Conservation (phyloP, 2,329 filamentous ascomycete species). For the Neocatenulostroma microsporum region DNA sequence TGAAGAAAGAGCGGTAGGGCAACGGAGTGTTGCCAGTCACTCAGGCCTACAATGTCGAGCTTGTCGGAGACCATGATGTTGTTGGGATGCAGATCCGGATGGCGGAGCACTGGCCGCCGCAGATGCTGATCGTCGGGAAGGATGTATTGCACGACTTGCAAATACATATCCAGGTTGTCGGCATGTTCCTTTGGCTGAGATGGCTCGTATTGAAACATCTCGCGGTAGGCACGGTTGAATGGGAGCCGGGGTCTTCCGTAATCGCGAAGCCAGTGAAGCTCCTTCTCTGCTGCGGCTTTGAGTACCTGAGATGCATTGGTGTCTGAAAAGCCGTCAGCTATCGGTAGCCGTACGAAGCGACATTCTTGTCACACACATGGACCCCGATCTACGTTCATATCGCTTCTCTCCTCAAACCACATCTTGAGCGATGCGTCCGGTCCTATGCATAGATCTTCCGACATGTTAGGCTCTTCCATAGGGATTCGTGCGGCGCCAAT, state of each 20-base stretch:
- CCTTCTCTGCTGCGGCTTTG: constrained; percentile 25
- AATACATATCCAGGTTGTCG: constrained; percentile 23
- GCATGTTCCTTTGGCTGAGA: constrained; percentile 19
- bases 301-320: constrained; percentile 13
- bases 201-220: constrained; percentile 21
- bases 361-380: constrained; percentile 29
- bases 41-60: constrained; percentile 24
- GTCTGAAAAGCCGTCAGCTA: constrained; percentile 6
- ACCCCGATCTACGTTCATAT: constrained; percentile 21
- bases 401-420: constrained; percentile 25
- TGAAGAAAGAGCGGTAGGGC: constrained; percentile 12
- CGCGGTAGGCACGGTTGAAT: constrained; percentile 25
- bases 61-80: constrained; percentile 30
- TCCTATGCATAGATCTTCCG: no score
- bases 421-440: constrained; percentile 25
- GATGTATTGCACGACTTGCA: constrained; percentile 19
- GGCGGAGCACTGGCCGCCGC: constrained; percentile 23
- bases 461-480: no score
- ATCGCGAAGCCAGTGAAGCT: constrained; percentile 23
- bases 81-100: constrained; percentile 29
- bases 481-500: constrained; percentile 8
- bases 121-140: constrained; percentile 12
- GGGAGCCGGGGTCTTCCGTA: constrained; percentile 25
- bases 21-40: constrained; percentile 15
- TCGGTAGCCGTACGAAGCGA: not conserved